These are phyloP conservation scores for Lasiodiplodia hormozganensis DNA, from an alignment of 2,329 filamentous ascomycete species.

Conservation along the genomic window DNA sequence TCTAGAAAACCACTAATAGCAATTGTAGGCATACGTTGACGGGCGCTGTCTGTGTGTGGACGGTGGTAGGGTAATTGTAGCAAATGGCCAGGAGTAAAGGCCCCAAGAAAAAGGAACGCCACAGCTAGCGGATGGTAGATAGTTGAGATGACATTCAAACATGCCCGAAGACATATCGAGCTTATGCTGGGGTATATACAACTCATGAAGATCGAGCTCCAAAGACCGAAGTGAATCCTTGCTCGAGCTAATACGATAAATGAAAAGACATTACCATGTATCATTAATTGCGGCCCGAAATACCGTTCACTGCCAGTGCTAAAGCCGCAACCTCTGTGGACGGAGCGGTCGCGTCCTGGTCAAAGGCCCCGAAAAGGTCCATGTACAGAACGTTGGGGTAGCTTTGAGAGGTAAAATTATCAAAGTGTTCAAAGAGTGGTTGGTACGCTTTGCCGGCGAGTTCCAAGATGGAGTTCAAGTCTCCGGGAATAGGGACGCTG, in stretches of 20 bases:
- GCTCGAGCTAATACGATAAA: background rate
- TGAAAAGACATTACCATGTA: conserved; percentile 3
- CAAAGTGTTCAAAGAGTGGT: conserved; percentile 42
- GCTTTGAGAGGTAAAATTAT: conserved; percentile 43
- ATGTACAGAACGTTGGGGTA: conserved; percentile 48
- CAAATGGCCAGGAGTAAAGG: conserved; percentile 41
- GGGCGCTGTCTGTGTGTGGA: conserved; percentile 50
- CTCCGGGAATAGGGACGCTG: conserved; percentile 38
- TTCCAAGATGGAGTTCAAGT: conserved; percentile 43
- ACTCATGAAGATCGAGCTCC: background rate
- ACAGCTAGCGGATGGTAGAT: background rate
- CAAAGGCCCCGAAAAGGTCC: conserved; percentile 42
- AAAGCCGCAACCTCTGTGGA: conserved; percentile 42
- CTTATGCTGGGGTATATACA: conserved; percentile 12
- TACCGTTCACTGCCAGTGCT: conserved; percentile 44
- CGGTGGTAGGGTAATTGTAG: conserved; percentile 49
- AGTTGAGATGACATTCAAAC: background rate
- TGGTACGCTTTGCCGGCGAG: conserved; percentile 41
- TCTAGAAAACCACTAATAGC: conserved; percentile 41
- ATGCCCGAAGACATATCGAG: background rate
- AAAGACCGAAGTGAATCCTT: background rate
- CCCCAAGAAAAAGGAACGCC: background rate
- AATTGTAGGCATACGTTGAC: conserved; percentile 50
- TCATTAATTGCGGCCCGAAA: conserved; percentile 9
- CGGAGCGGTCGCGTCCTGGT: conserved; percentile 35